Percentiles rank a stretch among this genome's conserved stretches.
phyloP scores from a whole-genome alignment of 2,329 filamentous ascomycete species.

The Aureobasidium subglaciale region DNA sequence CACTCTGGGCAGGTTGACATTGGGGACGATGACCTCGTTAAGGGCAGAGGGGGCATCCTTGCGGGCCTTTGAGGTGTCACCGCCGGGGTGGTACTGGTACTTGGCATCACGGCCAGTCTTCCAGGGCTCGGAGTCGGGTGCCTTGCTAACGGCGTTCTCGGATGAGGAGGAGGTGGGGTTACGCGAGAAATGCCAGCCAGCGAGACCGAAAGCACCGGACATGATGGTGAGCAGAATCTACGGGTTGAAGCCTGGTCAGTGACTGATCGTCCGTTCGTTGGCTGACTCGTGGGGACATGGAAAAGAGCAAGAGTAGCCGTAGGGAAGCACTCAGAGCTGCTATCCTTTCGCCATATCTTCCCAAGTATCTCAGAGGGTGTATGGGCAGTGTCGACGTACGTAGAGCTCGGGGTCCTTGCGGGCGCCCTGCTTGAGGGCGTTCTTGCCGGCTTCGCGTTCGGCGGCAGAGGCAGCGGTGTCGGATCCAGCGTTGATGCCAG shows the following conservation, averaged over 20 bases:
- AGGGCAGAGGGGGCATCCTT: slow-evolving; percentile 91
- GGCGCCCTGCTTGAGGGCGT: slow-evolving; percentile 54
- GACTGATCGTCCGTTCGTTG: background rate
- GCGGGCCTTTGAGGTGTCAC: slow-evolving; percentile 65
- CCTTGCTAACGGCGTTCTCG: slow-evolving; percentile 68
- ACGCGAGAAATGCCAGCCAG: slow-evolving; percentile 82
- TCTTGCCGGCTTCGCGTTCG: slow-evolving; percentile 29
- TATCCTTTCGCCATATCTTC: background rate
- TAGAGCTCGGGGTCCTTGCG: slow-evolving; percentile 69
- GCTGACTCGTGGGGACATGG: background rate
- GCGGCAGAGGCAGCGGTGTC: slow-evolving; percentile 40
- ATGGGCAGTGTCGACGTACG: slow-evolving; percentile 40
- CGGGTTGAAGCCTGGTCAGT: background rate
- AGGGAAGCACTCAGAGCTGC: background rate
- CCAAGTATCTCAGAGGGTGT: background rate
- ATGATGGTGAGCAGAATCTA: slow-evolving; percentile 89
- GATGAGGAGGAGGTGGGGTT: slow-evolving; percentile 80
- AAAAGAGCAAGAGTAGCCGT: background rate
- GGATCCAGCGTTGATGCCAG: slow-evolving; percentile 34
- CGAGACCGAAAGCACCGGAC: slow-evolving; percentile 78
- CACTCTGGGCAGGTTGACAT: slow-evolving; percentile 88
- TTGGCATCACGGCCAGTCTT: slow-evolving; percentile 59
- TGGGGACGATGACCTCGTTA: slow-evolving; percentile 89
- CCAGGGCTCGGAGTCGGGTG: slow-evolving; percentile 82
- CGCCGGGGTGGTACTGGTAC: slow-evolving; percentile 67